Base-by-base conservation (phyloP, 148 eudicot genomes). In the Pouteria glomerata region DNA sequence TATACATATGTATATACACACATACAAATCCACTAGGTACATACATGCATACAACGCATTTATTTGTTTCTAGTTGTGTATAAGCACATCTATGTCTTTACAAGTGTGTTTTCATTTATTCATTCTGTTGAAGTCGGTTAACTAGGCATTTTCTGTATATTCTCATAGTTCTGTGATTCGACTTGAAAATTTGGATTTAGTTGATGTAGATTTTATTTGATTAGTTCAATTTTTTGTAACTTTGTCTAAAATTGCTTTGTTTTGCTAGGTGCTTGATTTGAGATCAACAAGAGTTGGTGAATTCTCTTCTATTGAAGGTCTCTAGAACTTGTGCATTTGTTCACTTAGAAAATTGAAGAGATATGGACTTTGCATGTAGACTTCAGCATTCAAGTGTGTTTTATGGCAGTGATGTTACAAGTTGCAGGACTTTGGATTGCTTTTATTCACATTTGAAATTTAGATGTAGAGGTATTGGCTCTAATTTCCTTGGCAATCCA, bases 341-440 rank as follows among this genome's bases (percentile, higher is more conserved):
- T 52, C 31, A 11, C 26, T 39, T 51, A 55, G 33, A 45, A 48
- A 48, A 35, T n/a, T 8, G 11, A 5, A 21, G 72, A 57, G 75
- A 27, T 61, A 87, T 93, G 98, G 93, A 93, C 14, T 61, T 79
- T 58, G 80, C 84, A n/a, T 87, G 79, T 83, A 75, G 86, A 84
- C 77, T 93, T 50, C 82, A 73, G 74, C 95, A 79, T 70, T 81
- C 90, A n/a, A 78, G 62, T 80, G 67, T 84, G 69, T 60, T 80
- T 37, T 56, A 66, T 72, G 85, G 86, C 63, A 63, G 73, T 69
- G 84, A 86, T 60, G 74, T 73, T 30, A 71, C 79, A 58, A 57
- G 87, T 56, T 73, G 58, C 74, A 73, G 82, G 41, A 67, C 68
- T 60, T 76, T 65, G 30, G 88, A 75, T 41, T 39, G 65, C 74